phyloP scores from a whole-genome alignment of 2,329 filamentous ascomycete species.

The Phyllosticta paracitricarpa region DNA sequence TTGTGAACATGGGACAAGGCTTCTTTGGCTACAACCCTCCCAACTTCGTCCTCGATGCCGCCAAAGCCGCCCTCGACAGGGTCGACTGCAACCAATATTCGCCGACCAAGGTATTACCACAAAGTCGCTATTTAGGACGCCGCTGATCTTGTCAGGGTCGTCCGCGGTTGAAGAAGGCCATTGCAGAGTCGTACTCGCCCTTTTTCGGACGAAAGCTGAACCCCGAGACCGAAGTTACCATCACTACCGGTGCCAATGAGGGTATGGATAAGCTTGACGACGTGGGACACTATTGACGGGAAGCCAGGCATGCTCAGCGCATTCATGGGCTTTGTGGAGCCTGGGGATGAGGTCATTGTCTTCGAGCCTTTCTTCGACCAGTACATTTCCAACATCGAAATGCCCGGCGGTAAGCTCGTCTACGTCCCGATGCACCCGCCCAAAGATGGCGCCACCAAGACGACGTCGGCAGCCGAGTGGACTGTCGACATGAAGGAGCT shows the following conservation, averaged over 20 bases:
- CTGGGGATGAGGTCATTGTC: slow-evolving; percentile 90
- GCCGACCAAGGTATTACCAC: slow-evolving; percentile 60
- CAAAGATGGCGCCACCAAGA: slow-evolving; percentile 64
- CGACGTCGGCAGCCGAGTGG: slow-evolving; percentile 82
- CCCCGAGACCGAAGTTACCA: slow-evolving; percentile 85
- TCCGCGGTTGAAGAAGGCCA: slow-evolving; percentile 81
- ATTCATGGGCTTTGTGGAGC: slow-evolving; percentile 95
- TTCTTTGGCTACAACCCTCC: slow-evolving; percentile 95
- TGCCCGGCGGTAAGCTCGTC: slow-evolving; percentile 89
- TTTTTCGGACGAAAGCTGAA: slow-evolving; percentile 74
- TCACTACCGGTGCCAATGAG: slow-evolving; percentile 87
- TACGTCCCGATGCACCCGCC: slow-evolving; percentile 95
- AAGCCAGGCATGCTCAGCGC: slow-evolving; percentile 76
- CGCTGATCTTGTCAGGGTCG: slow-evolving; percentile 47
- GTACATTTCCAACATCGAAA: slow-evolving; percentile 98
- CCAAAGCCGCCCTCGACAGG: slow-evolving; percentile 76
- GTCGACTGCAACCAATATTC: slow-evolving; percentile 99
- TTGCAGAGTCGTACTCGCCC: slow-evolving; percentile 85
- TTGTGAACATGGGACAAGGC: slow-evolving; percentile 61
- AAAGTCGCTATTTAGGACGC: background rate
- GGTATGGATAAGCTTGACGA: slow-evolving; percentile 27
- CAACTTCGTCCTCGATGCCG: slow-evolving; percentile 79
- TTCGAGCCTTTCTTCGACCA: slow-evolving; percentile 99
- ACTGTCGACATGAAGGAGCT: slow-evolving; percentile 74
- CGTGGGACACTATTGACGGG: slow-evolving; percentile 1